Conservation (phyloP, 1,284 basidiomycete species). For the Rhizoctonia solani region DNA sequence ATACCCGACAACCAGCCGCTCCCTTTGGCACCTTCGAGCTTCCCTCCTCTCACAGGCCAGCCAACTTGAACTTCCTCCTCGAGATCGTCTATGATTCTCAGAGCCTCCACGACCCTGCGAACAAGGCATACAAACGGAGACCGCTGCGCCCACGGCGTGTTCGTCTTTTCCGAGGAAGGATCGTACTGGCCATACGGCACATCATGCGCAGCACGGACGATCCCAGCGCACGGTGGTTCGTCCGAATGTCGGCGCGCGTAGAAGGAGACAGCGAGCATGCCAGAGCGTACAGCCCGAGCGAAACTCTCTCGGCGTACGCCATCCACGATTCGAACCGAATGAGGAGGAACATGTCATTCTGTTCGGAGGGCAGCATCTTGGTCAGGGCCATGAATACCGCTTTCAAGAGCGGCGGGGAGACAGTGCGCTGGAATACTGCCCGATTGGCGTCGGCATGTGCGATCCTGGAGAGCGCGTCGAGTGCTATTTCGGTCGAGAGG, state of each 20-base stretch:
- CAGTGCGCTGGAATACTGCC: conserved; percentile 63
- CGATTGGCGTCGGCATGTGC: conserved; percentile 81
- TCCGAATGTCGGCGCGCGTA: conserved; percentile 71
- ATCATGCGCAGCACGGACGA: conserved; percentile 48
- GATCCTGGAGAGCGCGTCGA: conserved; percentile 82
- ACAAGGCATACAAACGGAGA: conserved; percentile 62
- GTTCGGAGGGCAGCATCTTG: conserved; percentile 78
- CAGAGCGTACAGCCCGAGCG: conserved; percentile 83
- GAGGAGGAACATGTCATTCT: conserved; percentile 74
- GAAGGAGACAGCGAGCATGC: conserved; percentile 79
- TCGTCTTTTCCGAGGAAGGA: conserved; percentile 43
- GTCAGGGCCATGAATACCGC: conserved; percentile 71
- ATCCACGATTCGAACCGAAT: conserved; percentile 64
- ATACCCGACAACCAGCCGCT: conserved; percentile 33
- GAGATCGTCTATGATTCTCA: conserved; percentile 81
- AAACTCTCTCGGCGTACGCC: conserved; percentile 75
- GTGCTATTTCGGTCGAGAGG: conserved; percentile 69
- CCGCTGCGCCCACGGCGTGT: conserved; percentile 60
- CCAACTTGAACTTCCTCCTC: conserved; percentile 11
- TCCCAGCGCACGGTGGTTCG: conserved; percentile 46
- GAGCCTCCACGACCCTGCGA: conserved; percentile 77
- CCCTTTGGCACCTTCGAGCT: conserved; percentile 33
- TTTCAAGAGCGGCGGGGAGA: conserved; percentile 65
- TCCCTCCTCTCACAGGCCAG: conserved; percentile 31
- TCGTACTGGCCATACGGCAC: conserved; percentile 42